Conservation (phyloP, 2,329 filamentous ascomycete genomes). For the Rosellinia necatrix region DNA sequence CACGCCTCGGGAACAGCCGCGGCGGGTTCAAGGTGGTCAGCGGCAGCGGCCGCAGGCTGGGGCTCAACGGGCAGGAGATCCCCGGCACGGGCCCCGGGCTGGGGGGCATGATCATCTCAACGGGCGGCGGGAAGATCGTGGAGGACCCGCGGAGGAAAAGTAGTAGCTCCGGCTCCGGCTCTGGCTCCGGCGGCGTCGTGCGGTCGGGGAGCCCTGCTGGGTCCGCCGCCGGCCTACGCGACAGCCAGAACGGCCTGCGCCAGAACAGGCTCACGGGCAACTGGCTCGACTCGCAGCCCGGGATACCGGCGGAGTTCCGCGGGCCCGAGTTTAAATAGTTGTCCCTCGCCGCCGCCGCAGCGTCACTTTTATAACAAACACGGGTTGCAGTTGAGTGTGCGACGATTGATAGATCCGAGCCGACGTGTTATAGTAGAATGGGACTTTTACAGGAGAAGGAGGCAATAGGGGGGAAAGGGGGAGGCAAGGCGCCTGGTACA, state of each 20-base stretch:
- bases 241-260: constrained; percentile 39
- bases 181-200: no score
- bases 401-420: neutral
- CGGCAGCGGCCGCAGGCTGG: constrained; percentile 23
- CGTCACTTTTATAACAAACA: neutral
- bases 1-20: constrained; percentile 9
- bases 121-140: constrained; percentile 12
- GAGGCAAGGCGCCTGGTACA: neutral
- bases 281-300: constrained; percentile 22
- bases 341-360: no score
- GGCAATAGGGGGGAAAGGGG: neutral
- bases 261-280: constrained; percentile 36
- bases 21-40: constrained; percentile 25
- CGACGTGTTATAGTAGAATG: neutral
- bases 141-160: neutral
- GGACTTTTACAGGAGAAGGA: neutral
- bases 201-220: constrained; percentile 29
- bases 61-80: constrained; percentile 10
- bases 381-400: neutral
- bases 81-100: constrained; percentile 27
- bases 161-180: neutral
- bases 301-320: constrained; percentile 26
- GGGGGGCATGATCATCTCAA: constrained; percentile 34
- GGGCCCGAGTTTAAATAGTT: constrained; percentile 13
- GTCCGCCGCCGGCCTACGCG: constrained; percentile 32